Evolutionary conservation across 805 yeast species (phyloP).

Genomic region (Kuraishia hungarica): DNA sequence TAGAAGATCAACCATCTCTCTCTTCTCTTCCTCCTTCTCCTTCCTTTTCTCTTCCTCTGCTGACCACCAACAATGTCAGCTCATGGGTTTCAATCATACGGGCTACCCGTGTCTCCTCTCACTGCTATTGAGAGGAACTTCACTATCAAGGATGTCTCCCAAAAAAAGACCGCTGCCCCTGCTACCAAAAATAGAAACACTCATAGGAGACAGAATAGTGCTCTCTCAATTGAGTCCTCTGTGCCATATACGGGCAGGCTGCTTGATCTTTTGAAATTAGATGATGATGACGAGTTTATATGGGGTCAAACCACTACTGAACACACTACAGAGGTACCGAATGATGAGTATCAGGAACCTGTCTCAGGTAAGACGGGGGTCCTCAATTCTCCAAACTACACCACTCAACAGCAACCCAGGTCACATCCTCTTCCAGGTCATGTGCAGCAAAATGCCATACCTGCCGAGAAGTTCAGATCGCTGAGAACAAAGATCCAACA

Average conservation of each 20-base stretch:
- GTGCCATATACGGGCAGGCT: constrained; percentile 21
- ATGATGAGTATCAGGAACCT: constrained; percentile 8
- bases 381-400: background rate
- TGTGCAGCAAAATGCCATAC: constrained; percentile 10
- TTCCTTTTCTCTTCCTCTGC: too few species aligned
- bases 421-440: background rate
- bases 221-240: constrained; percentile 5
- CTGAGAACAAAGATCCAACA: constrained; percentile 16
- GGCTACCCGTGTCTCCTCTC: background rate
- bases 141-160: background rate
- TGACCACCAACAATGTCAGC: background rate
- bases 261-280: constrained; percentile 21
- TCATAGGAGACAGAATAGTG: background rate
- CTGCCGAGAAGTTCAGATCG: constrained; percentile 22
- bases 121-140: background rate
- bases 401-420: background rate
- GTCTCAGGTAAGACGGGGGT: constrained; percentile 6
- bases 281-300: constrained; percentile 17
- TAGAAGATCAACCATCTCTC: too few species aligned
- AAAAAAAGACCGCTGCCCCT: background rate
- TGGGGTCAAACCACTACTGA: constrained; percentile 3
- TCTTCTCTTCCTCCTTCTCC: background rate
- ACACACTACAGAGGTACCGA: background rate
- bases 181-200: background rate
- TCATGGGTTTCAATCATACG: background rate